A percentile compares a stretch with the other conserved stretches of the same genome.
Conservation (phyloP, 768 basidiomycete species). For the Suillus clintonianus region DNA sequence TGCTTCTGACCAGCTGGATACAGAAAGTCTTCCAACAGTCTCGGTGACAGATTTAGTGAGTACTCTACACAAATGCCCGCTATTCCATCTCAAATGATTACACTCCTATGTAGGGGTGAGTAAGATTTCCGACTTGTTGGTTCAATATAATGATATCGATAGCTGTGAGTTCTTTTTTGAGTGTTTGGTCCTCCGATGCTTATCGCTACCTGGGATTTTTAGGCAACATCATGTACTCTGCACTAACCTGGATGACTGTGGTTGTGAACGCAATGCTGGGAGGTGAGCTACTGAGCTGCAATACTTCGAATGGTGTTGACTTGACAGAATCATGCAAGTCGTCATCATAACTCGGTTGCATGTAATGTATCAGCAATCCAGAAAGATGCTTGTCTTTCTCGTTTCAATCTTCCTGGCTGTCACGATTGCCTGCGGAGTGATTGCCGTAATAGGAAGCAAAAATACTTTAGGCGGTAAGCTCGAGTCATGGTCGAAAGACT, state of each 20-base stretch:
- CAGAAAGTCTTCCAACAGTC: not conserved
- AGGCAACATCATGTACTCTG: not conserved
- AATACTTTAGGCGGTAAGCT: not conserved
- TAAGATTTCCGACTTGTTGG: not conserved
- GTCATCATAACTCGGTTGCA: not conserved
- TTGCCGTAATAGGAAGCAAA: not conserved
- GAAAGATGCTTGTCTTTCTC: not conserved
- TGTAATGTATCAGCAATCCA: not conserved
- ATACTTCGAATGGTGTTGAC: not conserved
- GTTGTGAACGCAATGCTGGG: not conserved
- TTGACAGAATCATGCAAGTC: not conserved
- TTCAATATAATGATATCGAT: not conserved
- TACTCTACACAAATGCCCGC: not conserved
- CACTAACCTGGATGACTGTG: not conserved
- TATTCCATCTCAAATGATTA: not conserved
- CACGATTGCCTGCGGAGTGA: not conserved
- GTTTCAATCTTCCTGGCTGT: not conserved
- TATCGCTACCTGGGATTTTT: not conserved
- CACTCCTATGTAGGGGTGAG: not conserved
- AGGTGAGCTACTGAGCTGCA: not conserved
- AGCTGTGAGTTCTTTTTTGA: not conserved
- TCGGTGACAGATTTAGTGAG: not conserved
- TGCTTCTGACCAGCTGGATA: not conserved
- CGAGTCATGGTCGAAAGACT: not conserved
- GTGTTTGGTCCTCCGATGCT: not conserved